Conservation (phyloP, 768 basidiomycete genomes). For the Paxillus rubicundulus region DNA sequence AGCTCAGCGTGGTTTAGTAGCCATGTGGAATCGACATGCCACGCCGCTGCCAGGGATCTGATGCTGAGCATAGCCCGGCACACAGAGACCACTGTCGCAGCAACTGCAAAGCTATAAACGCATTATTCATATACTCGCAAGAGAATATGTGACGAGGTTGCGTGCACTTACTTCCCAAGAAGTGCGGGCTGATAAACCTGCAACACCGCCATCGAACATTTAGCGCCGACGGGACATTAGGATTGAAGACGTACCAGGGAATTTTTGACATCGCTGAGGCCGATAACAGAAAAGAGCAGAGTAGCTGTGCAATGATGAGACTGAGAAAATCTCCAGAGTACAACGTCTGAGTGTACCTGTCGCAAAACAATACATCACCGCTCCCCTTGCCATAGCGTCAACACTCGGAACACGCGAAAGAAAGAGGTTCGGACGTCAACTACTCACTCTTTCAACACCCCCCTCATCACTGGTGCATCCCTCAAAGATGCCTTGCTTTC, state of each 20-base stretch:
- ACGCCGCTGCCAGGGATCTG: slow-evolving; percentile 39
- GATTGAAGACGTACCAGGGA: not conserved
- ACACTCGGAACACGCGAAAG: not conserved
- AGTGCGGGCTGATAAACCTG: slow-evolving; percentile 1
- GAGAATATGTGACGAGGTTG: not conserved
- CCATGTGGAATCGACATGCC: slow-evolving; percentile 43
- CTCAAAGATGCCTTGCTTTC: slow-evolving; percentile 33
- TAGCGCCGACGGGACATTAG: not conserved
- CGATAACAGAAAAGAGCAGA: not conserved
- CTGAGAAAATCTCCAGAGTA: not conserved
- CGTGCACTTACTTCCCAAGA: slow-evolving; percentile 1
- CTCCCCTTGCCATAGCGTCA: slow-evolving; percentile 1
- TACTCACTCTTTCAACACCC: slow-evolving; percentile 40
- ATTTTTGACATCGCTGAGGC: not conserved
- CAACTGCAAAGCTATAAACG: not conserved
- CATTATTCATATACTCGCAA: not conserved
- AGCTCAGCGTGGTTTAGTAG: slow-evolving; percentile 45
- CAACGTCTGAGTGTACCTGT: not conserved
- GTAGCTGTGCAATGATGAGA: not conserved
- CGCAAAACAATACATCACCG: slow-evolving; percentile 1
- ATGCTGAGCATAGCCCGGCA: slow-evolving; percentile 41
- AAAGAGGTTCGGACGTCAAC: too few species aligned
- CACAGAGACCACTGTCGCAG: slow-evolving; percentile 21
- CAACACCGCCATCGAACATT: not conserved
- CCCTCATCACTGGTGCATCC: slow-evolving; percentile 32